These are phyloP conservation scores for Sporothrix dimorphospora DNA, from an alignment of 2,329 filamentous ascomycete species.

Conservation along the genomic window DNA sequence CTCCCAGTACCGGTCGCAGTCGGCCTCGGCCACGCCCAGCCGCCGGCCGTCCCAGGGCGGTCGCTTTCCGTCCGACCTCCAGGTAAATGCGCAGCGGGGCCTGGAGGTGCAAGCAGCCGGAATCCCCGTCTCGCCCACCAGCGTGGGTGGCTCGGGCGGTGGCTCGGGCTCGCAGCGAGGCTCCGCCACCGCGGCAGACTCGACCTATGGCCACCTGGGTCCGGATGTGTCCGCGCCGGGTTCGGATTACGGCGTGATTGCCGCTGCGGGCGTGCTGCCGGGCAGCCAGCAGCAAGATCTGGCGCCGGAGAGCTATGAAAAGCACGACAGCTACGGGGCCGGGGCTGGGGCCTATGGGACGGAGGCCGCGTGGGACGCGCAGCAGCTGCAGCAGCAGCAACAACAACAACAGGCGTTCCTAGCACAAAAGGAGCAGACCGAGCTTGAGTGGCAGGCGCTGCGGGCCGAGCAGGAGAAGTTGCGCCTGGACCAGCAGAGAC, in stretches of 20 bases:
- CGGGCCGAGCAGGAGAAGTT: constrained; percentile 7
- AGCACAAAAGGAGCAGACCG: constrained; percentile 3
- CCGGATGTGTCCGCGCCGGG: constrained; percentile 36
- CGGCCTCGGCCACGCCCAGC: constrained; percentile 48
- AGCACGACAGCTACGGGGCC: neutral
- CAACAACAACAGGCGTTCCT: neutral
- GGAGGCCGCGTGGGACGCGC: neutral
- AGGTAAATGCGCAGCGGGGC: constrained; percentile 76
- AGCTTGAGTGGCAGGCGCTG: constrained; percentile 8
- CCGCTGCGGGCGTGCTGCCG: constrained; percentile 60
- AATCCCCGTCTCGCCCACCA: constrained; percentile 73
- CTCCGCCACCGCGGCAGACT: constrained; percentile 19
- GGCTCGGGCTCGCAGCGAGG: constrained; percentile 55
- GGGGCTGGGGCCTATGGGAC: neutral
- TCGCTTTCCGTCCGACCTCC: constrained; percentile 92
- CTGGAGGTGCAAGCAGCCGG: constrained; percentile 73
- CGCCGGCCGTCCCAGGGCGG: constrained; percentile 87
- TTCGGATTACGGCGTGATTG: constrained; percentile 53
- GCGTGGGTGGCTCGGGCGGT: constrained; percentile 72
- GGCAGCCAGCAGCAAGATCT: constrained; percentile 43
- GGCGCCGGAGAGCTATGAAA: neutral
- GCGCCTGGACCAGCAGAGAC: neutral
- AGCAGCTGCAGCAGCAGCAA: neutral
- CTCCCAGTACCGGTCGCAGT: constrained; percentile 38
- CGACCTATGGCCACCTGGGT: constrained; percentile 11